Conservation (phyloP, 192 early-diverging fungal genomes). For the Backusella psychrophila region DNA sequence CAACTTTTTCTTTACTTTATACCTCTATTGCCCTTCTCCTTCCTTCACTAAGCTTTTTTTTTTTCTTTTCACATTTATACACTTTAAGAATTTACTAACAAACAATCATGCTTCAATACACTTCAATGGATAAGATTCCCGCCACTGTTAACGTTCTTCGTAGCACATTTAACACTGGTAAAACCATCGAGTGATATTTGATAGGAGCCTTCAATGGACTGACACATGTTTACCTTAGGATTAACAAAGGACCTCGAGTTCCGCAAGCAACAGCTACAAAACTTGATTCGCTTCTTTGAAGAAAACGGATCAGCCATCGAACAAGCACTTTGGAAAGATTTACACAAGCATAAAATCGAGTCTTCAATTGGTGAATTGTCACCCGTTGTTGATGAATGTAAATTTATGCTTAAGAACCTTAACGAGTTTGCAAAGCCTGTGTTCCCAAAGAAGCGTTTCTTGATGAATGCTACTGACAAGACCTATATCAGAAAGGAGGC, state of each 20-base stretch:
- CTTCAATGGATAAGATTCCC: background rate
- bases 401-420: slow-evolving; percentile 40
- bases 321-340: slow-evolving; percentile 18
- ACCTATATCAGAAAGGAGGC: slow-evolving; percentile 65
- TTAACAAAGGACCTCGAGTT: slow-evolving; percentile 26
- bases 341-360: slow-evolving; percentile 27
- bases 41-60: background rate
- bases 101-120: background rate
- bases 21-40: background rate
- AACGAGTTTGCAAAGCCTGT: slow-evolving; percentile 47
- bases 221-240: slow-evolving; percentile 3
- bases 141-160: background rate
- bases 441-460: slow-evolving; percentile 30
- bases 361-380: slow-evolving; percentile 17
- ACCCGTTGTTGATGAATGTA: slow-evolving; percentile 29
- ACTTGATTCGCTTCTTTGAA: slow-evolving; percentile 4
- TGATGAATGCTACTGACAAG: slow-evolving; percentile 47
- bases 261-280: slow-evolving; percentile 26
- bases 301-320: slow-evolving; percentile 20
- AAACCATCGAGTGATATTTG: background rate
- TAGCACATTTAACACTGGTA: background rate
- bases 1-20: background rate
- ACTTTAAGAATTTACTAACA: background rate
- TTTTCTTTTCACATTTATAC: background rate
- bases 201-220: too few relatives aligned